Conservation (phyloP, 441 rosid species). For the Aquilaria agallochum region DNA sequence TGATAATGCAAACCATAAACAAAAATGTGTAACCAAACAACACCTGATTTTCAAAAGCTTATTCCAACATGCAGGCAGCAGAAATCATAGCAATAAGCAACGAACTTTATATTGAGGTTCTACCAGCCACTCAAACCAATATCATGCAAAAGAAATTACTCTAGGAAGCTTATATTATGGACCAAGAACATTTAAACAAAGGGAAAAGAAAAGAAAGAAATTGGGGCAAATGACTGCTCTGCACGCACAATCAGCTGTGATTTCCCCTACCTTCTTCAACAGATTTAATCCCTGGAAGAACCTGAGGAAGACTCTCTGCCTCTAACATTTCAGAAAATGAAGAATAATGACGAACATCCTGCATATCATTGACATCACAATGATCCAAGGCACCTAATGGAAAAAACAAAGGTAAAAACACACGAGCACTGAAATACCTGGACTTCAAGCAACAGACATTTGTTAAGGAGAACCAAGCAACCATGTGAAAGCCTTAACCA, state of each 20-base stretch:
- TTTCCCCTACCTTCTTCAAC: constrained; percentile 51
- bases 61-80: too few relatives aligned
- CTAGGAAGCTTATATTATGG: neutral
- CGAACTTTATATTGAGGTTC: neutral
- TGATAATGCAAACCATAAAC: too few relatives aligned
- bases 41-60: neutral
- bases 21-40: neutral
- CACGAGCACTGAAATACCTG: constrained; percentile 37
- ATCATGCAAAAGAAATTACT: neutral
- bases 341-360: constrained; percentile 45
- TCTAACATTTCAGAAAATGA: constrained; percentile 62
- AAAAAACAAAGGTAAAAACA: constrained; percentile 9
- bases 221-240: neutral
- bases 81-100: too few relatives aligned
- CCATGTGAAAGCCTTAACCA: constrained; percentile 46
- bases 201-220: neutral
- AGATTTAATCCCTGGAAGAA: constrained; percentile 62
- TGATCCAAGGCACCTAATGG: neutral
- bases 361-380: constrained; percentile 25
- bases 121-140: neutral
- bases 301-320: constrained; percentile 48
- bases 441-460: constrained; percentile 56
- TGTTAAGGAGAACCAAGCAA: constrained; percentile 49
- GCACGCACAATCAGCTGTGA: neutral
- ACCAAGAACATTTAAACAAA: neutral